Evolutionary conservation across 139 green algal species (phyloP).

Genomic region (Chlorella ohadii): DNA sequence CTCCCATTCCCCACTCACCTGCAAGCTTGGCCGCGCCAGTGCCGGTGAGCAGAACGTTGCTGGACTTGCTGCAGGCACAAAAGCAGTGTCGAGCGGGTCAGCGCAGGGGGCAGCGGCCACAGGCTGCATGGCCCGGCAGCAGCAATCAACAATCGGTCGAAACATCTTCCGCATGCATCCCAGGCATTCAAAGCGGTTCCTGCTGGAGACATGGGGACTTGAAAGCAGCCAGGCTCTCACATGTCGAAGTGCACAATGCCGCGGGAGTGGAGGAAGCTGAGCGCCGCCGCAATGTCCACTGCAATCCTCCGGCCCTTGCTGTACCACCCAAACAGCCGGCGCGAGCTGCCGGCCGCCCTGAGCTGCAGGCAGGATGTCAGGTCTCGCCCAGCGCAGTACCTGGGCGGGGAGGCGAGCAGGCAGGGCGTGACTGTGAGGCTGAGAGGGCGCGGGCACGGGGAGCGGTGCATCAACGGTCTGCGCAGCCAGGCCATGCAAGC

Average conservation of each 20-base stretch:
- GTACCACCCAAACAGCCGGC: conserved; percentile 1
- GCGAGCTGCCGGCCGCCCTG: background rate
- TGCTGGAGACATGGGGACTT: no score
- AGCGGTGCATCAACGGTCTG: no score
- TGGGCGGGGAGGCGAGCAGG: background rate
- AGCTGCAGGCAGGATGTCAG: background rate
- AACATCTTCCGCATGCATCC: no score
- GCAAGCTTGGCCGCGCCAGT: background rate
- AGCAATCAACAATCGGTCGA: no score
- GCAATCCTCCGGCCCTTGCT: background rate
- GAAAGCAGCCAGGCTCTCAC: no score
- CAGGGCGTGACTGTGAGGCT: no score
- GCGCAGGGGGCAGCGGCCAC: no score
- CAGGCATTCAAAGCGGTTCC: background rate
- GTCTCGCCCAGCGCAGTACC: background rate
- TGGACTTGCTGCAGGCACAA: no score
- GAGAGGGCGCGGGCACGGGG: no score
- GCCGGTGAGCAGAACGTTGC: background rate
- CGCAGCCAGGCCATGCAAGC: no score
- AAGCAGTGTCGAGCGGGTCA: no score
- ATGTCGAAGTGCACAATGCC: background rate
- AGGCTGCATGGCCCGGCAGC: no score
- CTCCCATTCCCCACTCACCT: background rate
- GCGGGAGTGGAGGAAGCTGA: background rate
- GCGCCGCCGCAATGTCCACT: background rate